Base-by-base conservation (phyloP, 257 asterid genomes). In the Gentiana macrophylla region DNA sequence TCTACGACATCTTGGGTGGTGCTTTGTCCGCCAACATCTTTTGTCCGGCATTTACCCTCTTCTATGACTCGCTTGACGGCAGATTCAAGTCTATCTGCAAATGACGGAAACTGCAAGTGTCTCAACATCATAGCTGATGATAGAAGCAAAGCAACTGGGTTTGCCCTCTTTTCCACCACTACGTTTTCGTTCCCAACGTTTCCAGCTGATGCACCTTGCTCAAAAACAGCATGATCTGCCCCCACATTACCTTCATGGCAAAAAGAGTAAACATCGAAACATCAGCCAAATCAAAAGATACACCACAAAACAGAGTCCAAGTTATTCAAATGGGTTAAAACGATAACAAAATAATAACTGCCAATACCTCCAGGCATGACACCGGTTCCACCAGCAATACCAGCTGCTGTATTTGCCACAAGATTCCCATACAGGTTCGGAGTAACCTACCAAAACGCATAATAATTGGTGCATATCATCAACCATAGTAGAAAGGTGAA, bases 141-240 rank as follows among this genome's bases (percentile, higher is more conserved):
- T 46, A 92, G 91, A 48, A 86, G 88, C 70, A 84, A 57, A 48
- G 98, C 98, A 50, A 86, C 94, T 6, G 96, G 96, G 60, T 90
- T 90, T 58, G 94, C 98, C 73, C 57, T 84, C 94, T 72, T 80
- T 61, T 82, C 79, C 80, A 67, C 77, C 7, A 82, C 64, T 33
- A 80, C 4, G 38, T 82, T 79, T 50, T 82, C 92, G 36, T 73
- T 91, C 64, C 96, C 96, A 9, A 91, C 98, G 60, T 90, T 90
- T 62, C 98, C 98, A 35, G 98, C 96, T 34, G 98, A 90, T 35
- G 98, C 98, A 53, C 98, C 98, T 82, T 90, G 96, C 85, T 91
- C 96, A 48, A 91, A 91, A 34, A 91, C 62, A 32, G 97, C 97
- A 69, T 82, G 94, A 58, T 84, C 97, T 24, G 94, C 91, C 65